Evolutionary conservation across 2,329 filamentous ascomycete species (phyloP).

Genomic region (Dactylellina sp.): DNA sequence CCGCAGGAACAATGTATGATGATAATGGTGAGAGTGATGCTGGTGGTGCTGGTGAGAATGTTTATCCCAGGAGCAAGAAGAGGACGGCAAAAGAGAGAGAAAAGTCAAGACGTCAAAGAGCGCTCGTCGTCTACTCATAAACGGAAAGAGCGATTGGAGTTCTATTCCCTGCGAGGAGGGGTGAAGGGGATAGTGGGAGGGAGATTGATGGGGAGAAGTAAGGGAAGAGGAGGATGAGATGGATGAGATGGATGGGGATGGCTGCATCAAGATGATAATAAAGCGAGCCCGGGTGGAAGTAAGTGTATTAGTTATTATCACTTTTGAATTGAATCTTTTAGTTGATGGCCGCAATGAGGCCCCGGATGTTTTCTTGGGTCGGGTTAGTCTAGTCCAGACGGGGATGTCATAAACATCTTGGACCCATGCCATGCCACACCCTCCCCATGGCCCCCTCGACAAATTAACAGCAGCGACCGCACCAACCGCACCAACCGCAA

Average conservation of each 20-base stretch:
- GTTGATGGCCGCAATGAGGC: conserved; percentile 24
- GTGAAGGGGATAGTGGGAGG: conserved; percentile 24
- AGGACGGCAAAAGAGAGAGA: conserved; percentile 28
- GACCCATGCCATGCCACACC: too few relatives aligned
- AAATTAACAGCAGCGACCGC: neutral
- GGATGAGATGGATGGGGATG: conserved; percentile 34
- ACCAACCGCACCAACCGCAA: neutral
- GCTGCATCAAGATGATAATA: conserved; percentile 55
- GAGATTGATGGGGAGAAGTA: conserved; percentile 31
- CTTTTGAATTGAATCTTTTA: neutral
- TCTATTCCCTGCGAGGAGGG: conserved; percentile 34
- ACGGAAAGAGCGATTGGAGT: conserved; percentile 36
- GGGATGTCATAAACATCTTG: too few relatives aligned
- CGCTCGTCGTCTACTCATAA: conserved; percentile 45
- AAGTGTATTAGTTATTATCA: conserved; percentile 8
- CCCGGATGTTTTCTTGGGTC: conserved; percentile 8
- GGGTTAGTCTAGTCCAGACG: neutral
- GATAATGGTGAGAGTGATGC: neutral
- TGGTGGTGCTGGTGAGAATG: conserved; percentile 3
- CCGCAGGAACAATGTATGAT: conserved; percentile 30
- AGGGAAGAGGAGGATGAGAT: conserved; percentile 53
- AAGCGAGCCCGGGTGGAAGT: conserved; percentile 36
- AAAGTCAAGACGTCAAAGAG: conserved; percentile 54
- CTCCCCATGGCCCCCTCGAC: neutral
- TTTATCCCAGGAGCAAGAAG: neutral